Conservation (phyloP, 2,329 filamentous ascomycete genomes). For the Diaporthe amygdali region DNA sequence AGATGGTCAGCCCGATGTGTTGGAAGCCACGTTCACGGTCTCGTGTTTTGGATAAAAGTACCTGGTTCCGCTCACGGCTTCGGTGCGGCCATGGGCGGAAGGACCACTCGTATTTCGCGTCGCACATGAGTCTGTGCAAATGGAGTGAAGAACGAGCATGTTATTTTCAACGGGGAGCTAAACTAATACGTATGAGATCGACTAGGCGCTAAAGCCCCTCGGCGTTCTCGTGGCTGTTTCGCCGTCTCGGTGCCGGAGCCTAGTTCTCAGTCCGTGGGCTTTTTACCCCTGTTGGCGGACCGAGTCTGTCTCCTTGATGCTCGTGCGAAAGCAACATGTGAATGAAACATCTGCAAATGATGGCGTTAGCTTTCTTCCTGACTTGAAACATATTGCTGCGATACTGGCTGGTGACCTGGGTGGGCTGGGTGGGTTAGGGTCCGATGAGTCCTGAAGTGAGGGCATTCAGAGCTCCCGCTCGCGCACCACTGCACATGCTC, state of each 20-base stretch:
- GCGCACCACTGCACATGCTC: not conserved
- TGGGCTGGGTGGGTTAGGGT: not conserved
- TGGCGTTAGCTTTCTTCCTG: not conserved
- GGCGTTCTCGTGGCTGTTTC: constrained; percentile 3
- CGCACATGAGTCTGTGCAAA: constrained; percentile 5
- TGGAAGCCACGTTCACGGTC: not conserved
- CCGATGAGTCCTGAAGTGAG: not conserved
- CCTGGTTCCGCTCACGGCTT: not conserved
- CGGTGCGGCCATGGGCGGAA: not conserved
- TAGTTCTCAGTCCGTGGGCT: constrained; percentile 4
- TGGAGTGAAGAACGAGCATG: not conserved
- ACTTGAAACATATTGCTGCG: not conserved
- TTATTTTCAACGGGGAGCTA: constrained; percentile 1
- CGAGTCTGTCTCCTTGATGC: not conserved
- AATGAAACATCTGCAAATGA: not conserved
- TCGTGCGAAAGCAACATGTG: not conserved
- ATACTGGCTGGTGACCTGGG: too few species aligned
- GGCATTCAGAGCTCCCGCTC: not conserved
- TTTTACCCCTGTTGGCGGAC: not conserved
- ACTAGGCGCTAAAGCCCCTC: not conserved
- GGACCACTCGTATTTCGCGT: constrained; percentile 6
- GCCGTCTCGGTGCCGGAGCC: constrained; percentile 5
- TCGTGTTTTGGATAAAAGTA: constrained; percentile 6
- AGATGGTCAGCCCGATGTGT: not conserved
- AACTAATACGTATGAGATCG: not conserved